Base-by-base conservation (phyloP, 2,329 filamentous ascomycete genomes). In the Periconia digitata region DNA sequence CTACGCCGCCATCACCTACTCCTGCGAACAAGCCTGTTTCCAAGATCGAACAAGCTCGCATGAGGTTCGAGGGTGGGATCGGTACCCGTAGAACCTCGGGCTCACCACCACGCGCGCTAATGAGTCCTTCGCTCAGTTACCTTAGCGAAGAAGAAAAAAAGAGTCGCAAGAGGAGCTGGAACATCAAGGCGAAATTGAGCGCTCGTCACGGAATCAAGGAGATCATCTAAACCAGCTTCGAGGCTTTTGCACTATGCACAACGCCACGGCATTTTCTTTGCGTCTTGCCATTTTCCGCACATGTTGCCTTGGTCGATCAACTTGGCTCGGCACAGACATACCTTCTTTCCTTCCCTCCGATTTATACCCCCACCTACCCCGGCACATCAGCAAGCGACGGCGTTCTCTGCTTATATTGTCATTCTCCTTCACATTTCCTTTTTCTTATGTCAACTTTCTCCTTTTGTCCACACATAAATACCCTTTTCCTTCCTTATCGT, bases 111-210 rank as follows among this genome's bases (percentile, higher is more conserved):
- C 53, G 45, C 34, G 37, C 42, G 17, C 51, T 52, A 41, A 39
- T 22, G 40, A 24, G 51, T 43, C 46, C 47, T 42, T 51, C 51
- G 40, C 39, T 27, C 41, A 24, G 51, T 44, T 45, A 45, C 42
- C 39, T 47, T 21, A 56, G 37, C 20, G 49, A 44, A 10, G 47
- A 50, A 21, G 58, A 54, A 27, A 56, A 54, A 52, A 50, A 49
- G 50, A 47, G 41, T 35, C 53, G 58, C 49, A 66, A 63, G 53
- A 58, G 55, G 53, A 64, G 60, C 38, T 67, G 64, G 64, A 66
- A 53, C 45, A 51, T 66, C 36, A 62, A 65, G 34, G 55, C 57
- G 13, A 51, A 56, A 29, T 53, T 69, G 46, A 53, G 49, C 7
- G 47, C 53, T 34, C 48, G 56, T 8, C 59, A 57, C 44, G 63